Conservation (phyloP, 148 eudicot genomes). For the Amaranthus hypochondriacus region DNA sequence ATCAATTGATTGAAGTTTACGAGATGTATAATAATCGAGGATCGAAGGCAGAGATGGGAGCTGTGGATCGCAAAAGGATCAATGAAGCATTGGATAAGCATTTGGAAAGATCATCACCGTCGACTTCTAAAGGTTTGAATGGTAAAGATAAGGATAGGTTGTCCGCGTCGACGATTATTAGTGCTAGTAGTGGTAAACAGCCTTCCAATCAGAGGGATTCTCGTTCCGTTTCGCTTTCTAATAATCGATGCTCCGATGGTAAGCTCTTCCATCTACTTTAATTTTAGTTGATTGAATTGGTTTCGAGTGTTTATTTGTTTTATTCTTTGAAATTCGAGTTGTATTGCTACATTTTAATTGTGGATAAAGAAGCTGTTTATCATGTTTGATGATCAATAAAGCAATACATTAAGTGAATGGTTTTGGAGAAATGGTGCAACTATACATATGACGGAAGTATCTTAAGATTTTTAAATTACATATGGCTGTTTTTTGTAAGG, state of each 20-base stretch:
- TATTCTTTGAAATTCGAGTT: no score
- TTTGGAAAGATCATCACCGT: slow-evolving; percentile 53
- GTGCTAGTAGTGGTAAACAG: slow-evolving; percentile 22
- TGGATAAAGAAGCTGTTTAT: neutral
- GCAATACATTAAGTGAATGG: no score
- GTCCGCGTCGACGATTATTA: slow-evolving; percentile 27
- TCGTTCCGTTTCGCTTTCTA: slow-evolving; percentile 30
- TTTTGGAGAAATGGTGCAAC: no score
- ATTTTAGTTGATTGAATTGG: neutral
- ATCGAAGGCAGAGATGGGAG: slow-evolving; percentile 40
- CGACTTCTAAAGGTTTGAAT: slow-evolving; percentile 43
- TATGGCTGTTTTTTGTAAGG: no score
- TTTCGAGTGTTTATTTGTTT: neutral
- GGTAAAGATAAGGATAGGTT: slow-evolving; percentile 35
- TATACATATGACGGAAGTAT: no score
- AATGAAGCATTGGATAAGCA: slow-evolving; percentile 60
- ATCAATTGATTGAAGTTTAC: neutral
- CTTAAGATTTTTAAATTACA: no score
- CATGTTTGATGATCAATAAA: neutral
- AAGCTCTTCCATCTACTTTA: neutral
- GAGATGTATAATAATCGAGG: slow-evolving; percentile 46
- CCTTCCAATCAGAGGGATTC: slow-evolving; percentile 34
- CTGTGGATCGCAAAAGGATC: slow-evolving; percentile 49
- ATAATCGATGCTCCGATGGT: slow-evolving; percentile 48
- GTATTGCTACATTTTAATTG: neutral